phyloP scores from a whole-genome alignment of 2,329 filamentous ascomycete species.

The Aspergillus pseudoglaucus region DNA sequence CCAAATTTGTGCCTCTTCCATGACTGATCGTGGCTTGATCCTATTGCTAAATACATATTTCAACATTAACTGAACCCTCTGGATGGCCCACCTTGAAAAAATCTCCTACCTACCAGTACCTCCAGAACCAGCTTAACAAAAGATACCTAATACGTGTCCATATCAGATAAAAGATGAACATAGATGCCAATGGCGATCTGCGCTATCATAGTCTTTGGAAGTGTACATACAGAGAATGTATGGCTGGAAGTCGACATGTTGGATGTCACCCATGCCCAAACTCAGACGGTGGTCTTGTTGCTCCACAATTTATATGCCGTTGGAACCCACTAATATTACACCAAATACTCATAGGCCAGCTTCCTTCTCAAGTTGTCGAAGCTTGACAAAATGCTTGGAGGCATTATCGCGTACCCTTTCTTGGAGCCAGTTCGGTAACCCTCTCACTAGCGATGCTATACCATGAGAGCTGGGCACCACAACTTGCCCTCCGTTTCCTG shows the following conservation, averaged over 20 bases:
- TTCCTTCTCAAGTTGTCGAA: neutral
- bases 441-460: slow-evolving; percentile 2
- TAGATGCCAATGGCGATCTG: neutral
- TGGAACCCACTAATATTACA: neutral
- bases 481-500: slow-evolving; percentile 38
- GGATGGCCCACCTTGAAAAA: neutral
- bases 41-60: neutral
- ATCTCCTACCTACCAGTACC: no score
- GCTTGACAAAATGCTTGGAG: neutral
- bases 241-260: neutral
- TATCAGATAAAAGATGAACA: neutral
- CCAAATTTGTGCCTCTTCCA: slow-evolving; percentile 1
- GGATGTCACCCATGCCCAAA: neutral
- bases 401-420: slow-evolving; percentile 13
- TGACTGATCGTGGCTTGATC: neutral
- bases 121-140: neutral
- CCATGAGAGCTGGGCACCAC: slow-evolving; percentile 31
- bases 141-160: neutral
- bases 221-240: neutral
- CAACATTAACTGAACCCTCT: neutral
- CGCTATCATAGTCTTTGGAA: neutral
- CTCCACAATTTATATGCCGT: no score
- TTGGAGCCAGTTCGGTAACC: slow-evolving; percentile 33
- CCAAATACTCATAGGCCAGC: neutral
- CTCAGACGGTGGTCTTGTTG: neutral